Evolutionary conservation across 257 asterid genomes (phyloP), one percentile per base, ranked within the genome.

Genomic region (Fraxinus pennsylvanica): DNA sequence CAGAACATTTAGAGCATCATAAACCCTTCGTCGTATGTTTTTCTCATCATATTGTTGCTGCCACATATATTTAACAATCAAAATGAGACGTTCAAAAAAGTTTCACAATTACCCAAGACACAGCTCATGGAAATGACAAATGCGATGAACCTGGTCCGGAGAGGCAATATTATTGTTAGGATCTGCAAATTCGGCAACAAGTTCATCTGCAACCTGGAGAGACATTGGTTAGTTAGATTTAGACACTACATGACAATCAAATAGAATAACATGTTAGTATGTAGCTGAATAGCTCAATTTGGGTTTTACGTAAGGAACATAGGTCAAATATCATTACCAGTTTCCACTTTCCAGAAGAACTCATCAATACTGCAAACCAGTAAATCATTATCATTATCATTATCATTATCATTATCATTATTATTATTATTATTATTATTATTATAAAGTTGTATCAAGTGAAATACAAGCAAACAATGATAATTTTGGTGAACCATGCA

Each of bases 11-110:
- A 96, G 81, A 78, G 98, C 99, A 84, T 96, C 99, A 78, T 93
- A 96, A 22, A 96, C 99, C 85, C 99, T 87, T 54, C 99, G 94
- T 14, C 99, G 91, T 72, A 96, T 96, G 78, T 96, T 96, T 83
- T 96, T 96, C 93, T 96, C 99, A 72, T 96, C 99, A 76, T 96
- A 96, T 84, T 92, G 99, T 91, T 93, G 96, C 98, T 96, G 98
- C 25, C 69, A 74, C 54, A 75, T 69, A 78, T 41, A 70, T 74
- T 73, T 63, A 59, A 75, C 27, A 78, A 74, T 25, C 76, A 50
- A 50, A 66, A 52, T 50, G 39, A 35, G 74, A 61, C 75, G 82
- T 76, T 77, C 39, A 25, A 71, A 59, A 39, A 36, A 25, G 66
- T 80, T 80, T 68, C n/a, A 3, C 7, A 80, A 27, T 41, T 6